Percentiles rank a stretch among this genome's conserved stretches.
These are phyloP conservation scores for Zymoseptoria pseudotritici DNA, from an alignment of 2,329 filamentous ascomycete genomes.

Conservation along the genomic window DNA sequence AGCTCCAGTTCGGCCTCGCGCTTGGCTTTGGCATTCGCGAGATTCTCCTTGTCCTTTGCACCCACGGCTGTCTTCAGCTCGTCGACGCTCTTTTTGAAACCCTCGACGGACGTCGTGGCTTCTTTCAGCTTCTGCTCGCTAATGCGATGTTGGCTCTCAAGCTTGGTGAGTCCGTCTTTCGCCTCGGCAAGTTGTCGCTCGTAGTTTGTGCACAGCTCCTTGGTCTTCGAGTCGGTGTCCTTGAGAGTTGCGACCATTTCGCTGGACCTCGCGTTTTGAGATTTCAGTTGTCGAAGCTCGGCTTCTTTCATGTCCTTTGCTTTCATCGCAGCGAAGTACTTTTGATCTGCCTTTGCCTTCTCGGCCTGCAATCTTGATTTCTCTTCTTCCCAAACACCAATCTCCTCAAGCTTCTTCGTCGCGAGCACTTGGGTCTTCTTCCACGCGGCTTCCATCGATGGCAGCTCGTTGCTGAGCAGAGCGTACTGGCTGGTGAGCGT, in stretches of 20 bases:
- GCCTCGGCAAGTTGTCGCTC: conserved; percentile 86
- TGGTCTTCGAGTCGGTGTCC: conserved; percentile 73
- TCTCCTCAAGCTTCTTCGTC: conserved; percentile 78
- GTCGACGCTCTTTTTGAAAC: conserved; percentile 64
- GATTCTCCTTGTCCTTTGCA: conserved; percentile 63
- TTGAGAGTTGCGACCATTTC: conserved; percentile 93
- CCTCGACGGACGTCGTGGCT: conserved; percentile 60
- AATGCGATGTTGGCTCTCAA: conserved; percentile 65
- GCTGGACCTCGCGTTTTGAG: conserved; percentile 81
- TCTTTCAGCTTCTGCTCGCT: conserved; percentile 67
- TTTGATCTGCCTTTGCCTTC: conserved; percentile 94
- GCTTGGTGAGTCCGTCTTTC: conserved; percentile 66
- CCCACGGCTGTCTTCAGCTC: conserved; percentile 70
- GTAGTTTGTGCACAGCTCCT: conserved; percentile 68
- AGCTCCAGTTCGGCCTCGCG: conserved; percentile 62
- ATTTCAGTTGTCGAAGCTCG: conserved; percentile 70
- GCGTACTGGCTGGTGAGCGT: conserved; percentile 73
- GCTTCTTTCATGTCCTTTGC: conserved; percentile 77
- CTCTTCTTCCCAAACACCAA: conserved; percentile 68
- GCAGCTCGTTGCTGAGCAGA: conserved; percentile 78
- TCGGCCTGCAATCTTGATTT: conserved; percentile 68
- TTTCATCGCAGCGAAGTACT: conserved; percentile 94
- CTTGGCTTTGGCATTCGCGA: conserved; percentile 55
- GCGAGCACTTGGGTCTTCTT: conserved; percentile 80
- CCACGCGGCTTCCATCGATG: conserved; percentile 83